These are phyloP conservation scores for Zymoseptoria ardabiliae DNA, from an alignment of 2,329 filamentous ascomycete genomes.

Conservation along the genomic window DNA sequence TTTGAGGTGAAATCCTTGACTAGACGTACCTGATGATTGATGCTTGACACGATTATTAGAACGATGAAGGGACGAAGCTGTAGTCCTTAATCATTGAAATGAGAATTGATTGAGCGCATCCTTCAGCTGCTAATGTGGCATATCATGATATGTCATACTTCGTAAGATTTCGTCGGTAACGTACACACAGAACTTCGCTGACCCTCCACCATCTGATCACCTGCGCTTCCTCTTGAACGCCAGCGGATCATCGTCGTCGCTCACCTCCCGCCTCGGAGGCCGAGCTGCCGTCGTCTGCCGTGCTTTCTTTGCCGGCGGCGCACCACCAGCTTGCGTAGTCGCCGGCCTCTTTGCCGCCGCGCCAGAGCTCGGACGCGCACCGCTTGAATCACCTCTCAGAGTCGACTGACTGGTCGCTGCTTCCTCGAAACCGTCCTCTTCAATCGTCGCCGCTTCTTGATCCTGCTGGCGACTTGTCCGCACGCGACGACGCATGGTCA, in stretches of 20 bases:
- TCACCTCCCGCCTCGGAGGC: conserved; percentile 33
- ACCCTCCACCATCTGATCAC: not conserved
- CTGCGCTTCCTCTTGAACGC: conserved; percentile 42
- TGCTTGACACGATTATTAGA: not conserved
- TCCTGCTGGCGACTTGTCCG: conserved; percentile 24
- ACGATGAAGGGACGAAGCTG: not conserved
- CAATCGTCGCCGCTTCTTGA: conserved; percentile 13
- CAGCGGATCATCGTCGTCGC: conserved; percentile 46
- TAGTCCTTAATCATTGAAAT: not conserved
- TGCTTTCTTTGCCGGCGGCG: conserved; percentile 26
- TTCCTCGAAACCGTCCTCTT: conserved; percentile 9
- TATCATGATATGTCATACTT: not conserved
- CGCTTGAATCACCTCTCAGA: conserved; percentile 18
- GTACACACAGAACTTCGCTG: not conserved
- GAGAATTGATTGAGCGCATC: not conserved
- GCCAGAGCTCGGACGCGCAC: conserved; percentile 11
- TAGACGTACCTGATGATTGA: not conserved
- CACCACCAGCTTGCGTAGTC: conserved; percentile 11
- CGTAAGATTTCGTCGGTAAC: not conserved
- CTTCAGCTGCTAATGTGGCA: not conserved
- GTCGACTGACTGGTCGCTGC: conserved; percentile 14
- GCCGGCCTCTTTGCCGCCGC: conserved; percentile 24
- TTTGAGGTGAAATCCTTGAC: not conserved
- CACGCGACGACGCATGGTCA: conserved; percentile 26
- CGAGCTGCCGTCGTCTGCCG: conserved; percentile 21